A percentile compares a stretch with the other conserved stretches of the same genome.
phyloP scores from a whole-genome alignment of 768 basidiomycete species.

The Naganishia onofrii region DNA sequence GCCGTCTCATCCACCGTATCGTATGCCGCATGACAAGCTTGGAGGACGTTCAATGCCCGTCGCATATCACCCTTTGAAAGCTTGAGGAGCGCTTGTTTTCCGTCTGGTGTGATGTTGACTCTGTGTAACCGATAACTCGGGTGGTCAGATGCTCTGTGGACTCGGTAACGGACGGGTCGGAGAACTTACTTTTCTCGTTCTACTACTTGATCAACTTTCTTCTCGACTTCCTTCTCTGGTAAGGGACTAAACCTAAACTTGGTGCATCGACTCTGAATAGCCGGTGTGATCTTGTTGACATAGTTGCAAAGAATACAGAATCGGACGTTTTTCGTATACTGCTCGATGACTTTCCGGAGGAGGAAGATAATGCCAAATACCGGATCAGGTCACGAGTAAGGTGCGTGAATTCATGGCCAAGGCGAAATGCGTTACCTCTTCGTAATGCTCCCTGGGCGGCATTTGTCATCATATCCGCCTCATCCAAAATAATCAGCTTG shows the following conservation, averaged over 20 bases:
- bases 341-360: slow-evolving; percentile 71
- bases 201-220: slow-evolving; percentile 71
- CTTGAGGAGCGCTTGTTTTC: slow-evolving; percentile 82
- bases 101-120: slow-evolving; percentile 79
- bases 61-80: slow-evolving; percentile 97
- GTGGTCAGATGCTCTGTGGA: background rate
- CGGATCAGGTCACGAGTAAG: no score
- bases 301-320: slow-evolving; percentile 99
- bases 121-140: slow-evolving; percentile 53
- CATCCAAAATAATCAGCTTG: slow-evolving; percentile 96
- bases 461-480: slow-evolving; percentile 99
- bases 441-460: slow-evolving; percentile 94
- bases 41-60: slow-evolving; percentile 87
- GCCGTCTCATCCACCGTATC: slow-evolving; percentile 81
- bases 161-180: background rate
- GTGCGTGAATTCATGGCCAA: no score
- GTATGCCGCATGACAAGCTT: slow-evolving; percentile 97
- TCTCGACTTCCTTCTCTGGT: slow-evolving; percentile 79
- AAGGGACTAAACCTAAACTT: slow-evolving; percentile 94
- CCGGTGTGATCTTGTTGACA: slow-evolving; percentile 97
- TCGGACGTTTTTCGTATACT: slow-evolving; percentile 96
- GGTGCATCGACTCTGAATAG: slow-evolving; percentile 97
- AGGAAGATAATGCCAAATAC: no score
- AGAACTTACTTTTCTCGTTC: slow-evolving; percentile 72
- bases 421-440: slow-evolving; percentile 57